These are phyloP conservation scores for Leishmania guyanensis DNA, from an alignment of 208 protist genomes.

Conservation along the genomic window DNA sequence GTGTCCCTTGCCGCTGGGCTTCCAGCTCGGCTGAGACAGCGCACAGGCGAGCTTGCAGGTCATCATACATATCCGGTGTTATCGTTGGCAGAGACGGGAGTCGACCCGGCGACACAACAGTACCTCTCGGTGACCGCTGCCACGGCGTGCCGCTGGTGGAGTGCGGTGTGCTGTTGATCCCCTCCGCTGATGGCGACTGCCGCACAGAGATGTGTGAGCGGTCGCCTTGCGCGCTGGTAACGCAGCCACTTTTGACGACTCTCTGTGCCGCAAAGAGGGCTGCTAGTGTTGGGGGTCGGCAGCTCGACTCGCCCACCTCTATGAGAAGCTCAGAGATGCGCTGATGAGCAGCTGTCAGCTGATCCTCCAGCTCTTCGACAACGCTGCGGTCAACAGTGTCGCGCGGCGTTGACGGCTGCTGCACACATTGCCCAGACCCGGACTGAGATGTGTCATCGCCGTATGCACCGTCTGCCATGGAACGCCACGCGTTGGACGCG, in stretches of 20 bases:
- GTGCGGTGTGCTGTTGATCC: neutral
- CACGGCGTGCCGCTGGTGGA: neutral
- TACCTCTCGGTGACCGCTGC: conserved; percentile 2
- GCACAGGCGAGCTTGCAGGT: conserved; percentile 25
- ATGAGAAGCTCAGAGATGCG: conserved; percentile 42
- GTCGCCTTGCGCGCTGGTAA: neutral
- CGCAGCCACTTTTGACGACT: neutral
- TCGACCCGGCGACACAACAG: neutral
- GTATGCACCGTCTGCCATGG: neutral
- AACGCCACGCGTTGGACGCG: neutral
- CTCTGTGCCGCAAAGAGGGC: neutral
- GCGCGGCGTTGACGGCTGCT: conserved; percentile 14
- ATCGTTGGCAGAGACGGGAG: neutral
- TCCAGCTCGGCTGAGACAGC: conserved; percentile 25
- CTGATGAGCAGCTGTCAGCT: conserved; percentile 40
- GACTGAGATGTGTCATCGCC: neutral
- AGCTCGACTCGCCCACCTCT: conserved; percentile 1
- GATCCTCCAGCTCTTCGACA: conserved; percentile 50
- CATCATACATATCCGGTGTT: conserved; percentile 14
- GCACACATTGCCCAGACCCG: neutral
- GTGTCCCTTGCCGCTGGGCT: conserved; percentile 9
- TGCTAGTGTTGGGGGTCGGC: neutral
- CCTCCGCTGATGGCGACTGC: neutral
- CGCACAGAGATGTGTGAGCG: neutral
- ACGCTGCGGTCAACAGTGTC: conserved; percentile 27